Base-by-base conservation (phyloP, 2,329 filamentous ascomycete species). In the Neocucurbitaria cava region DNA sequence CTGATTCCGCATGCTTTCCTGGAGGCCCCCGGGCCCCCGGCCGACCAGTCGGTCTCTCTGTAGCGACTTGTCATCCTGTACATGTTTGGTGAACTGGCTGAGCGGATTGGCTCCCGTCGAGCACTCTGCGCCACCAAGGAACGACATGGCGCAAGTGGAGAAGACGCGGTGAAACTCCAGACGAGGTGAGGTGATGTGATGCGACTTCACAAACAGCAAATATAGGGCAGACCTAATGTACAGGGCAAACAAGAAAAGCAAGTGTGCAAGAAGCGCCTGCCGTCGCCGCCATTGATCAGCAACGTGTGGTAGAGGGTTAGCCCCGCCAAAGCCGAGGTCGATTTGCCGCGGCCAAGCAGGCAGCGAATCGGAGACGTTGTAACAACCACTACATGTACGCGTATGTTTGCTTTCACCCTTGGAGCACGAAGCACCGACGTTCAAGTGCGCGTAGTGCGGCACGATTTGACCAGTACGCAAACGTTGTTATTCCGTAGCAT, bases 61-160 rank as follows among this genome's bases (percentile, higher is more conserved):
- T 53, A 98, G 82, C 53, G 91, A 95, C 79, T 93, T 96, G 81
- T 99, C 95, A 83, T 96, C 92, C 73, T 96, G 91, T 52, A 95
- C 91, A 77, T 97, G 93, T 79, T 99, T 99, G 62, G 93, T 92
- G 77, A 99, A 96, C 82, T 98, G 95, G 74, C 91, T 94, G 70
- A 99, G 87, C 53, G 96, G 95, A 78, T 99, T 99, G 72, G 89
- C 92, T 62, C 91, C 92, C 58, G 95, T 96, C 52, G 94, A 98
- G 84, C 95, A 99, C 81, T 98, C 95, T 68, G 94, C 90, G 68
- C 94, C 93, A 78, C 92, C 91, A 70, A 98, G 85, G 77, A 99
- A 98, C 50, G 94, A 97, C 94, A 99, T 98, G 64, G 58, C 81
- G 62, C 23, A 24, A 17, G 13, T 5, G 9, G 15, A 24, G 20